Conservation (phyloP, 108 stramenopile species). For the Conticribra weissflogii region DNA sequence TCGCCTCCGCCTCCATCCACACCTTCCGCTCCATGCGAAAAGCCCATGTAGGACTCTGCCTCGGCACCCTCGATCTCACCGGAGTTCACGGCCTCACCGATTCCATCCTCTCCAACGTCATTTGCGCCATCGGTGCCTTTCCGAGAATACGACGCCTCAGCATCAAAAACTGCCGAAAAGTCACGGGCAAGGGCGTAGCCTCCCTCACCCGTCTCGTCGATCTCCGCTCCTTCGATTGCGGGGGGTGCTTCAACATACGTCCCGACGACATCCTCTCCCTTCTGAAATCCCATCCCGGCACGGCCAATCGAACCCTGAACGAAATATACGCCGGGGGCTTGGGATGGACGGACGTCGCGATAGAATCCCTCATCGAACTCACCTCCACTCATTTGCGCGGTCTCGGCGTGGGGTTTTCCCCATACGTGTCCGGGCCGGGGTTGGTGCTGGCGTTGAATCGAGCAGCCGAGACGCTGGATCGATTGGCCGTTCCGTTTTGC, state of each 20-base stretch:
- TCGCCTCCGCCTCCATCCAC: conserved; percentile 44
- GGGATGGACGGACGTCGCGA: conserved; percentile 69
- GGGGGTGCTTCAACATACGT: conserved; percentile 71
- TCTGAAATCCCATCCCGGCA: conserved; percentile 27
- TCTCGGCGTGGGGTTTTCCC: conserved; percentile 70
- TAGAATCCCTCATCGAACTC: conserved; percentile 47
- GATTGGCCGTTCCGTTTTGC: conserved; percentile 77
- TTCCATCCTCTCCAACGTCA: conserved; percentile 36
- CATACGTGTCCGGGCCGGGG: conserved; percentile 51
- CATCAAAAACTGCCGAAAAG: conserved; percentile 80
- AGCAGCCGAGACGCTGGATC: conserved; percentile 41
- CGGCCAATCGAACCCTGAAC: conserved; percentile 21
- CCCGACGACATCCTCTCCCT: conserved; percentile 54
- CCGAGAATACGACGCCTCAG: conserved; percentile 60
- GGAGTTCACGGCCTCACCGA: conserved; percentile 73
- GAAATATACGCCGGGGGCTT: conserved; percentile 79
- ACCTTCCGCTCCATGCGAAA: conserved; percentile 67
- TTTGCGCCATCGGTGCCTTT: conserved; percentile 35
- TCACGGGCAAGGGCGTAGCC: conserved; percentile 54
- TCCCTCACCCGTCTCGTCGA: conserved; percentile 32
- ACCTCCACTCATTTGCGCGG: conserved; percentile 50
- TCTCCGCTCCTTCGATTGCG: conserved; percentile 64
- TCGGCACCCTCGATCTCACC: conserved; percentile 70
- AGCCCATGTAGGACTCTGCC: conserved; percentile 55
- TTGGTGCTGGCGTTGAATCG: conserved; percentile 52